These are phyloP conservation scores for Hypoxylon sp. DNA, from an alignment of 2,329 filamentous ascomycete genomes.

Conservation along the genomic window DNA sequence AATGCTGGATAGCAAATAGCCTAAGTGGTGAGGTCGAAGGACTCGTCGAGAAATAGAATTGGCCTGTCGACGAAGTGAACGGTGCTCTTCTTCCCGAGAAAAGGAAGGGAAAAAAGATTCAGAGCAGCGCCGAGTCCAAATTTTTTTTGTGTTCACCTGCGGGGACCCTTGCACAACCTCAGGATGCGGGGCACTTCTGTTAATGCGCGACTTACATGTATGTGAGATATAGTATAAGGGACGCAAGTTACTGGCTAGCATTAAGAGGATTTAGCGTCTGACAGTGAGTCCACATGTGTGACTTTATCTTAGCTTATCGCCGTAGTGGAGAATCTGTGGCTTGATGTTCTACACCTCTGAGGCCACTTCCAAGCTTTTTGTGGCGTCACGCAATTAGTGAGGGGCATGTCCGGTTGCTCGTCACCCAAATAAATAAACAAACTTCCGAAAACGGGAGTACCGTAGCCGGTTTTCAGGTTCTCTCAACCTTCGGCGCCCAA, in stretches of 20 bases:
- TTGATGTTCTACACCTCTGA: neutral
- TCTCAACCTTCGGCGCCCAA: conserved; percentile 34
- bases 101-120: conserved; percentile 54
- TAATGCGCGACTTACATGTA: conserved; percentile 14
- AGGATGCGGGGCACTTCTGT: conserved; percentile 40
- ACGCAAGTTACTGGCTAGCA: conserved; percentile 7
- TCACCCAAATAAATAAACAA: conserved; percentile 55
- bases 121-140: conserved; percentile 15
- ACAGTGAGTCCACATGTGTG: neutral
- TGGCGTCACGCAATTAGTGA: conserved; percentile 22
- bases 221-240: neutral
- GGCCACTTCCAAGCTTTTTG: conserved; percentile 6
- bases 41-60: conserved; percentile 52
- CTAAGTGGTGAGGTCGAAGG: conserved; percentile 59
- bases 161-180: conserved; percentile 37
- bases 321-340: conserved; percentile 9
- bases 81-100: conserved; percentile 67
- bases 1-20: conserved; percentile 41
- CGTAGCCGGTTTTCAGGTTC: conserved; percentile 36
- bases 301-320: conserved; percentile 24
- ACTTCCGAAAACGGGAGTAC: conserved; percentile 52
- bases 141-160: conserved; percentile 38
- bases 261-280: conserved; percentile 2
- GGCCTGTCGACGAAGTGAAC: conserved; percentile 55
- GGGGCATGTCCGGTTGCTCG: conserved; percentile 40